These are phyloP conservation scores for Leishmania gerbilli DNA, from an alignment of 208 protist genomes.

Conservation along the genomic window DNA sequence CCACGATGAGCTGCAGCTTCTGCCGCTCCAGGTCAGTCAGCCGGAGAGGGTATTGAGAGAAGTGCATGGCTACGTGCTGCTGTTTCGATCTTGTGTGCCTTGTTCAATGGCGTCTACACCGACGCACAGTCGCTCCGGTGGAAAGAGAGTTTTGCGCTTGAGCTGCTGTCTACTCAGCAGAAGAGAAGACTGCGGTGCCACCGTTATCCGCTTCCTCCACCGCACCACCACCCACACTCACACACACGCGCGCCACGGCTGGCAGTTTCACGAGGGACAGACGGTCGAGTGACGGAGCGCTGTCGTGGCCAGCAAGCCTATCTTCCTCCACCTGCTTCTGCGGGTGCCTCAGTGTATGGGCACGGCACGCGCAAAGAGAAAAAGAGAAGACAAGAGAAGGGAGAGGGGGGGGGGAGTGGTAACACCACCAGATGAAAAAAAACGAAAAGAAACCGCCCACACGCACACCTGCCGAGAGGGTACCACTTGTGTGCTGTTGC, in stretches of 20 bases:
- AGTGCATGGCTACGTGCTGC: conserved; percentile 9
- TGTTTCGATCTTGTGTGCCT: background rate
- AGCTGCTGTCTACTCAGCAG: background rate
- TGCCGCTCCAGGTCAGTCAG: conserved; percentile 77
- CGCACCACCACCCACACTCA: background rate
- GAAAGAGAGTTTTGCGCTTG: background rate
- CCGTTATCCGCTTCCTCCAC: background rate
- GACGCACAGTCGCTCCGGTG: background rate
- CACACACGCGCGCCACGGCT: background rate
- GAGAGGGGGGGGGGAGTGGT: background rate
- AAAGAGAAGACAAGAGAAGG: background rate
- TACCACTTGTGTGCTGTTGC: background rate
- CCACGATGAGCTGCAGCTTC: conserved; percentile 85
- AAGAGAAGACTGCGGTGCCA: background rate
- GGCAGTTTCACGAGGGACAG: background rate
- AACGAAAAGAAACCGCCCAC: background rate
- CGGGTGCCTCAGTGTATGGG: background rate
- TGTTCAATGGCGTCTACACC: background rate
- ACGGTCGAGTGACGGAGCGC: background rate
- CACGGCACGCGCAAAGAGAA: background rate
- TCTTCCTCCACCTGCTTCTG: background rate
- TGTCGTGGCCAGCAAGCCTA: background rate
- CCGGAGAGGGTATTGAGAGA: conserved; percentile 47
- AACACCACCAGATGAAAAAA: background rate
- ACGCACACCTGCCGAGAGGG: background rate